phyloP scores from a whole-genome alignment of 306 rosid species.

The Dryas alaskensis region DNA sequence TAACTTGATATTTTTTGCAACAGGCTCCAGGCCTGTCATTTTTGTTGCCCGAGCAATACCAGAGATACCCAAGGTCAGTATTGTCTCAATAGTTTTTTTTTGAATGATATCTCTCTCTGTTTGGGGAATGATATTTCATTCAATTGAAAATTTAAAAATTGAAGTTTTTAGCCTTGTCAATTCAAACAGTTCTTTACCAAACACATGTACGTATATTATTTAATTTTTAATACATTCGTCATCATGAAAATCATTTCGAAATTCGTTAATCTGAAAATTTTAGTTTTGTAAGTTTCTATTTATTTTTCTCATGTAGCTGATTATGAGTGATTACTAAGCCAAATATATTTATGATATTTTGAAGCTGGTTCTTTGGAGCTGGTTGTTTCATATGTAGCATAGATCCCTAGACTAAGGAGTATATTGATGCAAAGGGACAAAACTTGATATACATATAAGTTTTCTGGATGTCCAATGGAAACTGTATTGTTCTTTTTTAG shows the following conservation, averaged over 20 bases:
- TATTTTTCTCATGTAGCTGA: background rate
- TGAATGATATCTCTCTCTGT: background rate
- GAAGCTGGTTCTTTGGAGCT: background rate
- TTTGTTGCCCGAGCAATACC: conserved; percentile 69
- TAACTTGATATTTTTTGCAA: conserved; percentile 33
- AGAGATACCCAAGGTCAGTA: conserved; percentile 76
- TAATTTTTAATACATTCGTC: background rate
- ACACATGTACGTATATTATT: background rate
- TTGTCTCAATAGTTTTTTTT: background rate
- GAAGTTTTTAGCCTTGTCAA: background rate
- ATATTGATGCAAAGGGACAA: background rate
- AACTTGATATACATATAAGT: background rate
- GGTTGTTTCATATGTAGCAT: background rate
- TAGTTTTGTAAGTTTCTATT: background rate
- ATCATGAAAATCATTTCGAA: background rate
- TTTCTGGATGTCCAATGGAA: background rate
- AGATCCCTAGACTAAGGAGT: background rate
- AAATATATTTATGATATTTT: background rate
- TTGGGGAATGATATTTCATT: background rate
- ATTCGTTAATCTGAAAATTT: background rate
- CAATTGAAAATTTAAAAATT: background rate
- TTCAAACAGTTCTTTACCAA: background rate
- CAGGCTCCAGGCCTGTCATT: conserved; percentile 97
- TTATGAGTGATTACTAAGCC: background rate
- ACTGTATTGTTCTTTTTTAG: background rate